Conservation (phyloP, 2,329 filamentous ascomycete species). For the Acrocalymma vagum region DNA sequence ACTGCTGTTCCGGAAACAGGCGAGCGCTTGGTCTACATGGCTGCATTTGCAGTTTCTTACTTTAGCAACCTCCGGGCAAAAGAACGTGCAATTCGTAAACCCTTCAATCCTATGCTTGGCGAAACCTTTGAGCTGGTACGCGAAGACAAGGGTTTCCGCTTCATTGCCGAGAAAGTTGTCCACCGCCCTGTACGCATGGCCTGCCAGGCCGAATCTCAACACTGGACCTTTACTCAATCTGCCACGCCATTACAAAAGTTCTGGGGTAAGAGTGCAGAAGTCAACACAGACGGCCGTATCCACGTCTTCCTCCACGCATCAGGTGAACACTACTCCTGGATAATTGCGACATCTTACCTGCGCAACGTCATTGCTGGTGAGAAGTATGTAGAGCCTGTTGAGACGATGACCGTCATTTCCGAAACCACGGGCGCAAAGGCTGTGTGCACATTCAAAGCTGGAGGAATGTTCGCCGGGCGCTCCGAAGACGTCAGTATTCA, state of each 20-base stretch:
- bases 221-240: conserved; percentile 88
- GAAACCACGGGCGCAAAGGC: conserved; percentile 86
- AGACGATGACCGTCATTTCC: conserved; percentile 84
- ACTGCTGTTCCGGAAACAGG: conserved; percentile 61
- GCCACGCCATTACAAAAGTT: conserved; percentile 94
- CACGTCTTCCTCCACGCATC: conserved; percentile 77
- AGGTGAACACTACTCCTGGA: conserved; percentile 90
- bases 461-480: conserved; percentile 96
- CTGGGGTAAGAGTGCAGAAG: conserved; percentile 96
- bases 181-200: conserved; percentile 93
- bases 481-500: conserved; percentile 88
- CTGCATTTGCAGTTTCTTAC: conserved; percentile 89
- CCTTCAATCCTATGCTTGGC: conserved; percentile 95
- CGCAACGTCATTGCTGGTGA: conserved; percentile 97
- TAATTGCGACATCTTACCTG: conserved; percentile 85
- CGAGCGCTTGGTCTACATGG: conserved; percentile 83
- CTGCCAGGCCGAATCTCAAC: conserved; percentile 86
- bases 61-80: conserved; percentile 84
- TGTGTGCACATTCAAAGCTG: conserved; percentile 88
- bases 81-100: conserved; percentile 92
- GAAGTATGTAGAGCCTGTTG: conserved; percentile 96
- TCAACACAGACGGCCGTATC: conserved; percentile 89
- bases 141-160: conserved; percentile 84
- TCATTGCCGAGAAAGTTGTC: conserved; percentile 94
- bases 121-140: conserved; percentile 95